Percentiles rank a stretch among this genome's conserved stretches.
Conservation (phyloP, 2,329 filamentous ascomycete genomes). For the Harringtonia aguacate region DNA sequence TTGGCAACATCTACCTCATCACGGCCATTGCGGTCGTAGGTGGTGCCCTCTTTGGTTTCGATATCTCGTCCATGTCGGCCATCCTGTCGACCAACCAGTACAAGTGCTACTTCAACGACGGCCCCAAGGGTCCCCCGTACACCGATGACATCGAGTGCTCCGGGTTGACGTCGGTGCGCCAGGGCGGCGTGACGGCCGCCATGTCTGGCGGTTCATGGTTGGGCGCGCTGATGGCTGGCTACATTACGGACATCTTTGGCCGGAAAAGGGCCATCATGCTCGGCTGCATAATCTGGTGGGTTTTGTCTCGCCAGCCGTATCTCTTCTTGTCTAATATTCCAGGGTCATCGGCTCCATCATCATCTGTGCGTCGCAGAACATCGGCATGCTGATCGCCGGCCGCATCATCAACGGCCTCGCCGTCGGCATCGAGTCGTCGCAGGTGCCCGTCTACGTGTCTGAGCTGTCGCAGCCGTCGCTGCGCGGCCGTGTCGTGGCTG, state of each 20-base stretch:
- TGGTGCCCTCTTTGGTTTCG: conserved; percentile 29
- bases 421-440: conserved; percentile 62
- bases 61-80: conserved; percentile 34
- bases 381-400: conserved; percentile 52
- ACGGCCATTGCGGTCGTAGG: conserved; percentile 32
- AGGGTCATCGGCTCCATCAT: conserved; percentile 39
- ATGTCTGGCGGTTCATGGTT: conserved; percentile 64
- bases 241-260: conserved; percentile 42
- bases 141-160: conserved; percentile 3
- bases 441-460: conserved; percentile 61
- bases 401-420: conserved; percentile 61
- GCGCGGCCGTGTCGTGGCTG: conserved; percentile 30
- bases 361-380: conserved; percentile 32
- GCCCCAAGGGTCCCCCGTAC: conserved; percentile 16
- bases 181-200: conserved; percentile 56
- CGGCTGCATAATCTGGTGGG: conserved; percentile 39
- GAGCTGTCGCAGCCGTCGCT: conserved; percentile 45
- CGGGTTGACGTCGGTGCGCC: conserved; percentile 15
- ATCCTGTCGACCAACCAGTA: conserved; percentile 30
- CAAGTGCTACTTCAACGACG: conserved; percentile 31
- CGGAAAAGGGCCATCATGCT: conserved; percentile 39
- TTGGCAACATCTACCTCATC: conserved; percentile 30
- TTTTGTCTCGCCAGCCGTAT: background rate
- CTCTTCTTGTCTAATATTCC: background rate
- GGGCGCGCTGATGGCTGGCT: conserved; percentile 49